Percentiles rank a stretch among this genome's conserved stretches.
Evolutionary conservation across 2,329 filamentous ascomycete genomes (phyloP).

Genomic region (Xylaria arbuscula): DNA sequence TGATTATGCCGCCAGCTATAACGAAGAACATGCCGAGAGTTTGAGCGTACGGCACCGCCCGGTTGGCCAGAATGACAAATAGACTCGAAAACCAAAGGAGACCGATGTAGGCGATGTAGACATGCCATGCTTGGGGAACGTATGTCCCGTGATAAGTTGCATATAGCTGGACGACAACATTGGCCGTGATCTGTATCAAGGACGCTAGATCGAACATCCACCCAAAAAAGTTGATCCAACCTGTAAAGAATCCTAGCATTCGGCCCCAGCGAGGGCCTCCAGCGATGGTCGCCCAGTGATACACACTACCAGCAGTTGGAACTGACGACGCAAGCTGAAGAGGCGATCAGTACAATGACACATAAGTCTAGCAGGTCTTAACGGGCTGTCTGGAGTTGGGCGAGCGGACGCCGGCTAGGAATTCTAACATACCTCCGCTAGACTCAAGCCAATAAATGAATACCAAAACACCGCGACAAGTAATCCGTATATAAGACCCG

Average conservation of each 20-base stretch:
- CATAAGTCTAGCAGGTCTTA: neutral
- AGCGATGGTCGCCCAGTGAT: conserved; percentile 70
- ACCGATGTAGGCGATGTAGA: conserved; percentile 68
- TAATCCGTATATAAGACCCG: conserved; percentile 57
- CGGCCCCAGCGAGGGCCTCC: conserved; percentile 66
- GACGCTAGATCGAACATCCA: conserved; percentile 73
- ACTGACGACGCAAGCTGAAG: conserved; percentile 68
- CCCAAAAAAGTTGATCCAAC: conserved; percentile 66
- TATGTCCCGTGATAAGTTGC: conserved; percentile 64
- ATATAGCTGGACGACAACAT: conserved; percentile 71
- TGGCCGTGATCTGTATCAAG: conserved; percentile 67
- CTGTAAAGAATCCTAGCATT: conserved; percentile 59
- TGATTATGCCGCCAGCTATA: conserved; percentile 62
- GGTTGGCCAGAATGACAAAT: conserved; percentile 67
- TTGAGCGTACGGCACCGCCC: conserved; percentile 64
- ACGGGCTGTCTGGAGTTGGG: neutral
- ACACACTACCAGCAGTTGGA: conserved; percentile 69
- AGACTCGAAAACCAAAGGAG: conserved; percentile 64
- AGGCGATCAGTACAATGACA: conserved; percentile 26
- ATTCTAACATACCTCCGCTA: conserved; percentile 54
- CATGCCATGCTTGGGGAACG: conserved; percentile 64
- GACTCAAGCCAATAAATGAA: conserved; percentile 55
- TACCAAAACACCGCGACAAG: conserved; percentile 58
- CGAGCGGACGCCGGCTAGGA: neutral
- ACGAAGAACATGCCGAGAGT: conserved; percentile 66